phyloP scores from a whole-genome alignment of 2,329 filamentous ascomycete species.

The Pyrenochaeta sp. region DNA sequence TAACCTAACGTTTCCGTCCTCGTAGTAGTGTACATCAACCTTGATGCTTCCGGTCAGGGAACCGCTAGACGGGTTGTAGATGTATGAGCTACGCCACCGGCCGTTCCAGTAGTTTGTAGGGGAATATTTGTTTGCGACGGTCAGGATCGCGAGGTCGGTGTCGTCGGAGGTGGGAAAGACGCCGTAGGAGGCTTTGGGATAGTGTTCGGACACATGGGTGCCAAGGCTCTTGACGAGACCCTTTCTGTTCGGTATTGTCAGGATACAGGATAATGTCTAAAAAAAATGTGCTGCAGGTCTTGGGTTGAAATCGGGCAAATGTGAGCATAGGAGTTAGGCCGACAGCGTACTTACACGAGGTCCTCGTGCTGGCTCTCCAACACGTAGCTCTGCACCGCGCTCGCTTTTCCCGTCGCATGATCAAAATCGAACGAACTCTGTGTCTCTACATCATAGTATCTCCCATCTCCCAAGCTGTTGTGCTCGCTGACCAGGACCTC shows the following conservation, averaged over 20 bases:
- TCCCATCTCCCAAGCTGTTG: constrained; percentile 79
- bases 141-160: constrained; percentile 77
- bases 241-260: constrained; percentile 64
- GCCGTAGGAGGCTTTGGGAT: constrained; percentile 79
- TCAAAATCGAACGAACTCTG: constrained; percentile 90
- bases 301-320: background rate
- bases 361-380: constrained; percentile 80
- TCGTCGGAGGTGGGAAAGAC: constrained; percentile 83
- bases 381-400: constrained; percentile 78
- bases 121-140: constrained; percentile 96
- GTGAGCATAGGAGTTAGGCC: background rate
- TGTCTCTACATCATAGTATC: constrained; percentile 91
- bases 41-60: constrained; percentile 81
- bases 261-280: constrained; percentile 1
- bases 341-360: constrained; percentile 70
- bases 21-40: constrained; percentile 98
- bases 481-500: constrained; percentile 83
- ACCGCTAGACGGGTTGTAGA: constrained; percentile 72
- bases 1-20: constrained; percentile 96
- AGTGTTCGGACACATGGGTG: constrained; percentile 86
- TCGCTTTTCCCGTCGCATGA: constrained; percentile 85
- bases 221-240: constrained; percentile 81
- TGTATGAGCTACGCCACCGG: constrained; percentile 91
- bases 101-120: constrained; percentile 99
- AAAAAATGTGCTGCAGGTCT: background rate